Percentiles rank a stretch among this genome's conserved stretches.
phyloP scores from a whole-genome alignment of 164 flowering plant genomes.

The Echeveria elegans region DNA sequence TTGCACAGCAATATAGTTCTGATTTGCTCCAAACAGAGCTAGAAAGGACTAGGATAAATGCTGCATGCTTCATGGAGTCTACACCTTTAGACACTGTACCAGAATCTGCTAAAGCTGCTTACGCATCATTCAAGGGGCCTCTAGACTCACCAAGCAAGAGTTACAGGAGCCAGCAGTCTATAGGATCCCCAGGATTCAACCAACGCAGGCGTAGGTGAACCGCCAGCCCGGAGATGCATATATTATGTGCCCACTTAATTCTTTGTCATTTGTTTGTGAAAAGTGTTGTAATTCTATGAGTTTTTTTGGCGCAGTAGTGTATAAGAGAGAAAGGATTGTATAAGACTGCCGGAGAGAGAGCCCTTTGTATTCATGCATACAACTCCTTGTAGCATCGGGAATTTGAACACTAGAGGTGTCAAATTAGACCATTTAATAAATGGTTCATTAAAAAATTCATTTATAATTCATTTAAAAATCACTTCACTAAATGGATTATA shows the following conservation, averaged over 20 bases:
- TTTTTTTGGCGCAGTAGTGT: not conserved
- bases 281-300: slow-evolving; percentile 3
- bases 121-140: slow-evolving; percentile 52
- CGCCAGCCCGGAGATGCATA: not conserved
- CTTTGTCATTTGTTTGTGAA: slow-evolving; percentile 5
- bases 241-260: slow-evolving; percentile 1
- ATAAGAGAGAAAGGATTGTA: not conserved
- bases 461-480: no score
- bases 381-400: no score
- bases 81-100: slow-evolving; percentile 62
- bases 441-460: no score
- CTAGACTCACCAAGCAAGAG: slow-evolving; percentile 58
- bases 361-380: not conserved
- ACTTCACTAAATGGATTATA: no score
- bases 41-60: slow-evolving; percentile 83
- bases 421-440: no score
- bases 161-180: slow-evolving; percentile 33
- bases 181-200: slow-evolving; percentile 55
- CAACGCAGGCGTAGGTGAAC: slow-evolving; percentile 59
- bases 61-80: slow-evolving; percentile 85
- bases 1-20: slow-evolving; percentile 80
- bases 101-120: slow-evolving; percentile 57
- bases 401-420: no score
- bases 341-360: not conserved
- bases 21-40: slow-evolving; percentile 85